Evolutionary conservation across 2,329 filamentous ascomycete genomes (phyloP), one percentile per base, ranked within the genome.

Genomic region (Chrysosporium keratinophilum): DNA sequence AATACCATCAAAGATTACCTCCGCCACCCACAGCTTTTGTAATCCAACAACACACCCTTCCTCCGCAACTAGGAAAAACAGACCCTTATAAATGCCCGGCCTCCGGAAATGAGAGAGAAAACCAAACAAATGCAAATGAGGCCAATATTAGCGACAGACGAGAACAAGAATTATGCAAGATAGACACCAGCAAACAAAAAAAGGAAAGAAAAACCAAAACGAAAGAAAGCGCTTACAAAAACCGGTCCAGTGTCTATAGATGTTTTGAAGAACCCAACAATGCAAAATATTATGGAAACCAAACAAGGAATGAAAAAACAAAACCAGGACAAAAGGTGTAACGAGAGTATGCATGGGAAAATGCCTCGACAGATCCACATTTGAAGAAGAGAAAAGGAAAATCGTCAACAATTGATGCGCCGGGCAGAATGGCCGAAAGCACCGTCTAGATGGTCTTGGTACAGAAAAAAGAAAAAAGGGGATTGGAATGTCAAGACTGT

Each of bases 391-490:
- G 31, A 45, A 50, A 50, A 54, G 15, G 33, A 40, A 45, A 50
- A 39, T 39, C 40, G 45, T 34, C 40, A 54, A 50, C 15, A 37
- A 37, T 23, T 41, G 51, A 20, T 52, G 42, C 40, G 34, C 50
- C 50, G 35, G 31, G 33, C 33, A 45, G 11, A 14, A 52, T 14
- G 17, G 40, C 28, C 31, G 31, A 52, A 52, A 45, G 41, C 50
- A 52, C 50, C 50, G 19, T 52, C 50, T 52, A 52, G 50, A 52
- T 52, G 50, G 31, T 52, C 45, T 51, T 51, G 49, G 19, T 51
- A 44, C 49, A 50, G 23, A 31, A 51, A 20, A 28, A 23, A 23
- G 20, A 44, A 37, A 33, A 10, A 31, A 15, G 17, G 2, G 37
- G 19, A 5, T 35, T 37, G 15, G 17, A 28, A 41, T 28, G 15